Conservation (phyloP, 2,329 filamentous ascomycete genomes). For the Alternaria ventricosa region DNA sequence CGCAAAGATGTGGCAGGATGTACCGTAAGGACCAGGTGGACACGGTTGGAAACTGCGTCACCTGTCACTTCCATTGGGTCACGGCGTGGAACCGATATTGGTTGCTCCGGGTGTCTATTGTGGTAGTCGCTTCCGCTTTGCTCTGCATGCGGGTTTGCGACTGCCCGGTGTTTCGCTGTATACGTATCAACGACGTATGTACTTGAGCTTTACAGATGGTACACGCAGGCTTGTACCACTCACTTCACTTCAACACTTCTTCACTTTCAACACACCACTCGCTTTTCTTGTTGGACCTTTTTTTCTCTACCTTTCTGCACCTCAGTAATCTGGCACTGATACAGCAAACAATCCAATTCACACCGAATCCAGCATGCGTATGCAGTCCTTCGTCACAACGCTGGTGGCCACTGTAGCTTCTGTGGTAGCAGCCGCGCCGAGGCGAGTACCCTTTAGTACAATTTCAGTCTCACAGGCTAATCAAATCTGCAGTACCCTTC, state of each 20-base stretch:
- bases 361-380: conserved; percentile 14
- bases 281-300: neutral
- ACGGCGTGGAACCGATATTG: neutral
- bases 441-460: conserved; percentile 9
- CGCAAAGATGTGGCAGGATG: neutral
- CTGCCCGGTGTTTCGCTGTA: neutral
- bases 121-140: neutral
- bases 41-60: neutral
- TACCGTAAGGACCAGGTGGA: neutral
- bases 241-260: neutral
- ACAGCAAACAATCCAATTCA: neutral
- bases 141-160: neutral
- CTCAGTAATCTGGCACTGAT: neutral
- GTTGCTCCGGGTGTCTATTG: neutral
- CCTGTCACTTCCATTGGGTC: neutral
- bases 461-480: neutral
- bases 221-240: neutral
- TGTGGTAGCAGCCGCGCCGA: conserved; percentile 24
- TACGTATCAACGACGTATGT: neutral
- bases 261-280: neutral
- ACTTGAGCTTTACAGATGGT: neutral
- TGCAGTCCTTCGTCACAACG: conserved; percentile 9
- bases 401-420: conserved; percentile 13
- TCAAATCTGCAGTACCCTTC: neutral
- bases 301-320: neutral